phyloP scores from a whole-genome alignment of 345 rosid species.

The Passiflora organensis region DNA sequence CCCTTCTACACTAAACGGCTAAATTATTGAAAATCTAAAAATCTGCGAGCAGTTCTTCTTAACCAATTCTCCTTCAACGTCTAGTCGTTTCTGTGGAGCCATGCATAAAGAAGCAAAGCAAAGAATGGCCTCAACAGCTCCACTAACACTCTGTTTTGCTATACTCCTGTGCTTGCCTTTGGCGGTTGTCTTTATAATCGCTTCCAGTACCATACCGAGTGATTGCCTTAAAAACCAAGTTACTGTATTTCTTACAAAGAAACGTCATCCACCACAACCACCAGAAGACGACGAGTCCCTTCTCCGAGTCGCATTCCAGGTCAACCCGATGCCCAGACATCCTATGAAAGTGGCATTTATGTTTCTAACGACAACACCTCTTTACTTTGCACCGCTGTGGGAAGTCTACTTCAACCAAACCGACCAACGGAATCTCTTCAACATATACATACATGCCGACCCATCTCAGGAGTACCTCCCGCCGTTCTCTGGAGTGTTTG shows the following conservation, averaged over 20 bases:
- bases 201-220: slow-evolving; percentile 21
- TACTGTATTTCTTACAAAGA: slow-evolving; percentile 5
- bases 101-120: neutral
- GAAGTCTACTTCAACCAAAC: slow-evolving; percentile 48
- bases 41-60: too few species aligned
- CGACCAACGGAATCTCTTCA: slow-evolving; percentile 29
- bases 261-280: neutral
- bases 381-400: slow-evolving; percentile 65
- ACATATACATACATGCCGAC: slow-evolving; percentile 70
- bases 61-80: too few species aligned
- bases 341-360: slow-evolving; percentile 63
- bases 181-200: slow-evolving; percentile 49
- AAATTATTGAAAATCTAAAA: too few species aligned
- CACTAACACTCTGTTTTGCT: slow-evolving; percentile 49
- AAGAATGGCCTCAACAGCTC: slow-evolving; percentile 48
- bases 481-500: slow-evolving; percentile 52
- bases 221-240: neutral
- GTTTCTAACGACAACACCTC: slow-evolving; percentile 61
- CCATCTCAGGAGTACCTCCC: slow-evolving; percentile 41
- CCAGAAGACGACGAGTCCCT: slow-evolving; percentile 41
- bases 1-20: too few species aligned
- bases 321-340: slow-evolving; percentile 26
- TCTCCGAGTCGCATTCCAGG: slow-evolving; percentile 44
- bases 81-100: too few species aligned
- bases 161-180: slow-evolving; percentile 58